Conservation (phyloP, 768 basidiomycete species). For the Boletus tylopilopsis region DNA sequence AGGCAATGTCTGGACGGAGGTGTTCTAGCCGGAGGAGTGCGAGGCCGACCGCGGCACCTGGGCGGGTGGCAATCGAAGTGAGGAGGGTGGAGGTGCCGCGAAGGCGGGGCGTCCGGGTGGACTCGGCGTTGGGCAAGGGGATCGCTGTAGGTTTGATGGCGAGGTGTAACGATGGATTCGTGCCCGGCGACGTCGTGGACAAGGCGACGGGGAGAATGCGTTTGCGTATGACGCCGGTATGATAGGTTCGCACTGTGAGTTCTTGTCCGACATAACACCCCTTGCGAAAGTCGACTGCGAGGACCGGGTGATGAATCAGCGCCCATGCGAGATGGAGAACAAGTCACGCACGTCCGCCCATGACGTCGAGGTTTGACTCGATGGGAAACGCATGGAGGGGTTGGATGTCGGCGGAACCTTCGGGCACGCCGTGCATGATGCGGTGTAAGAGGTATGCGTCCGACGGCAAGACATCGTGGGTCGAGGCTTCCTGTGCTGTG, state of each 20-base stretch:
- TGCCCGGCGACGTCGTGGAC: constrained; percentile 32
- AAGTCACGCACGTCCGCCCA: constrained; percentile 77
- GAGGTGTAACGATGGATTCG: constrained; percentile 19
- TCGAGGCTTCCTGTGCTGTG: constrained; percentile 50
- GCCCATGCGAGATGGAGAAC: not conserved
- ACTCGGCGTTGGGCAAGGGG: constrained; percentile 3
- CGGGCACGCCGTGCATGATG: constrained; percentile 80
- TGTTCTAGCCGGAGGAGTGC: constrained; percentile 82
- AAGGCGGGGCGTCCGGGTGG: constrained; percentile 45
- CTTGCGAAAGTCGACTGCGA: constrained; percentile 89
- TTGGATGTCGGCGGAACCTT: constrained; percentile 73
- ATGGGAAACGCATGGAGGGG: constrained; percentile 84
- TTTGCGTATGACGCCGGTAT: constrained; percentile 88
- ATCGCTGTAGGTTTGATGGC: constrained; percentile 23
- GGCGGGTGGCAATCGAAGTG: constrained; percentile 39
- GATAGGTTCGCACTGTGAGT: constrained; percentile 92
- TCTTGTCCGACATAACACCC: constrained; percentile 99
- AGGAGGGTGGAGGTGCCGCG: constrained; percentile 77
- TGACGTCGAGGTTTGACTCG: constrained; percentile 91
- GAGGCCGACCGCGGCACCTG: constrained; percentile 54
- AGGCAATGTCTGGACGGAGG: constrained; percentile 24
- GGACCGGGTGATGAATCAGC: constrained; percentile 2
- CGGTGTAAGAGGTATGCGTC: constrained; percentile 77
- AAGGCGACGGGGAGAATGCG: constrained; percentile 76
- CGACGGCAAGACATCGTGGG: constrained; percentile 49